A percentile compares a stretch with the other conserved stretches of the same genome.
These are phyloP conservation scores for Isatis tinctoria DNA, from an alignment of 345 rosid genomes.

Conservation along the genomic window DNA sequence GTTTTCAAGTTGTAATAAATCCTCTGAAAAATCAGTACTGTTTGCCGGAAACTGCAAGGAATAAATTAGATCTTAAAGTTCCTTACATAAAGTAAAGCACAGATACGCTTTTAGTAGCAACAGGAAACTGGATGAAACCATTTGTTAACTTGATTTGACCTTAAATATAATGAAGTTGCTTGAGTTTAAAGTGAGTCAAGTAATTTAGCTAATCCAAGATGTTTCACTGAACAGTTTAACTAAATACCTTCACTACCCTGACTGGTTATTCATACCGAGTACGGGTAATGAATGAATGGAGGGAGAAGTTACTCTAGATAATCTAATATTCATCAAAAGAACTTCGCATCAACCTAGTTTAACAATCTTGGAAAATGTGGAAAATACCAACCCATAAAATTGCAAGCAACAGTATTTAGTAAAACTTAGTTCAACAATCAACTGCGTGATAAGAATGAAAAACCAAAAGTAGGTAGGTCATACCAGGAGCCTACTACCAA, in stretches of 20 bases:
- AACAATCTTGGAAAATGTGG: conserved; percentile 1
- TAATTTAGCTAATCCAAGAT: conserved; percentile 1
- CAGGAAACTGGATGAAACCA: not conserved
- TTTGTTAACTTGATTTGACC: not conserved
- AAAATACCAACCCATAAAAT: conserved; percentile 2
- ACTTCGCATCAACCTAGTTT: not conserved
- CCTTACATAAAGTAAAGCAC: not conserved
- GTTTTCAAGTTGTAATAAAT: conserved; percentile 54
- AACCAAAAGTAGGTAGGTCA: conserved; percentile 12
- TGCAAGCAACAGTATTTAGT: conserved; percentile 3
- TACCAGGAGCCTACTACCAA: conserved; percentile 78
- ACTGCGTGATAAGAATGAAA: not conserved
- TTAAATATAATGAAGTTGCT: not conserved
- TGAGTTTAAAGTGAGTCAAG: conserved; percentile 4
- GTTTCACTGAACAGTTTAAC: conserved; percentile 2
- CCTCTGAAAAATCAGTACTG: conserved; percentile 48
- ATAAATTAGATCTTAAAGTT: conserved; percentile 17
- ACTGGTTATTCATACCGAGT: not conserved
- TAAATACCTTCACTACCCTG: conserved; percentile 10
- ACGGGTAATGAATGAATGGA: conserved; percentile 11
- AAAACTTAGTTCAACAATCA: conserved; percentile 1
- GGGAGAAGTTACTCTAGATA: conserved; percentile 12
- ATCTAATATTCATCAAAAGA: conserved; percentile 14
- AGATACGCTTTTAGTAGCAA: not conserved
- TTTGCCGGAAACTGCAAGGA: conserved; percentile 79